Evolutionary conservation across 1,284 basidiomycete genomes (phyloP).

Genomic region (Cystobasidiaceae sp.): DNA sequence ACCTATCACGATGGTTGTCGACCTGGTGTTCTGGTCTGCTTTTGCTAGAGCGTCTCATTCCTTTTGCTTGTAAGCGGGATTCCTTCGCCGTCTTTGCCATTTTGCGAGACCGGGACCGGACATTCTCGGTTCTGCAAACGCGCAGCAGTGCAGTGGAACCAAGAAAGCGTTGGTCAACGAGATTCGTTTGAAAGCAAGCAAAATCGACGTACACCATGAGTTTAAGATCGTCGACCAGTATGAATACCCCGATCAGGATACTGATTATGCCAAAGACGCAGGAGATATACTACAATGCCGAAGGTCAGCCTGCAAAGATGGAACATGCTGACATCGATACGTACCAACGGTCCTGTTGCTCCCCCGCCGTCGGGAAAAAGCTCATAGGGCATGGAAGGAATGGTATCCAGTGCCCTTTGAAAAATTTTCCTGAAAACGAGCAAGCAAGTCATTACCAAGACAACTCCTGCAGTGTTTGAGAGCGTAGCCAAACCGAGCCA

Average conservation of each 20-base stretch:
- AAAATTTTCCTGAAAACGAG: slow-evolving; percentile 10
- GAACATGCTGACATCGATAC: not conserved
- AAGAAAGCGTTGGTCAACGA: not conserved
- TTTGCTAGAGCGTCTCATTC: too few relatives aligned
- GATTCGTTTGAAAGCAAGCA: too few relatives aligned
- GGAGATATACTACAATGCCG: not conserved
- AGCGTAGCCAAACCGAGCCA: slow-evolving; percentile 13
- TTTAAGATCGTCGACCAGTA: not conserved
- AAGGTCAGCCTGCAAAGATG: too few relatives aligned
- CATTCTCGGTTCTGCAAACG: not conserved
- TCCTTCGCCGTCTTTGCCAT: too few relatives aligned
- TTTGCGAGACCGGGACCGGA: too few relatives aligned
- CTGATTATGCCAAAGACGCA: not conserved
- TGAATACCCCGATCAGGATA: not conserved
- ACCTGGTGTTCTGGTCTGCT: too few relatives aligned
- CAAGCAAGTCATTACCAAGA: not conserved
- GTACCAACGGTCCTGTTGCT: not conserved
- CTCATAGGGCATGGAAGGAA: slow-evolving; percentile 7
- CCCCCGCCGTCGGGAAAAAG: slow-evolving; percentile 18
- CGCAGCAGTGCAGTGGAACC: not conserved
- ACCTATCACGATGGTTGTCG: too few relatives aligned
- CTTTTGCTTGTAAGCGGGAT: too few relatives aligned
- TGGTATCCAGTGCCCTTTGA: not conserved
- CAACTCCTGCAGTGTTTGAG: slow-evolving; percentile 7
- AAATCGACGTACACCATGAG: not conserved